Percentiles rank a stretch among this genome's conserved stretches.
These are phyloP conservation scores for Fusarium robinianum DNA, from an alignment of 2,329 filamentous ascomycete species.

Conservation along the genomic window DNA sequence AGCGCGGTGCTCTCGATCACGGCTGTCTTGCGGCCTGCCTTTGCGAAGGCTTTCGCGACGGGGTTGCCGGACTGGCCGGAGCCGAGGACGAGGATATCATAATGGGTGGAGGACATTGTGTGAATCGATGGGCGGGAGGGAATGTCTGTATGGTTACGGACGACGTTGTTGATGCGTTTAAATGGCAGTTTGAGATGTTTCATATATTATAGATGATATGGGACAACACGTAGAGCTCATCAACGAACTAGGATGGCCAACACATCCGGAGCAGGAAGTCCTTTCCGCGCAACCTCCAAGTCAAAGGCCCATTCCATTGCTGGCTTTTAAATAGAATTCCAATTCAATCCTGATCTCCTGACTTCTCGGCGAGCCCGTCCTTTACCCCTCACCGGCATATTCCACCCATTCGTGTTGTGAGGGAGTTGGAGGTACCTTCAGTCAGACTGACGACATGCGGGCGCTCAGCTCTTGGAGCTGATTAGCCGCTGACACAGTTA, in stretches of 20 bases:
- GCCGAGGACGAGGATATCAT: conserved; percentile 51
- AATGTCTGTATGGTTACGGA: conserved; percentile 1
- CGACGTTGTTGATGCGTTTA: background rate
- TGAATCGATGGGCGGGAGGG: background rate
- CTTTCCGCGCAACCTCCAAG: no score
- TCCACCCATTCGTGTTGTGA: conserved; percentile 9
- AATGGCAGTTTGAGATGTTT: conserved; percentile 5
- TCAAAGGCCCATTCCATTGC: no score
- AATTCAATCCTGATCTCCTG: background rate
- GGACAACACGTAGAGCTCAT: no score
- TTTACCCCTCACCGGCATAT: conserved; percentile 31
- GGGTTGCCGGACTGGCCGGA: conserved; percentile 58
- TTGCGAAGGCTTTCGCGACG: conserved; percentile 52
- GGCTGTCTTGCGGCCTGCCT: conserved; percentile 49
- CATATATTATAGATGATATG: conserved; percentile 8
- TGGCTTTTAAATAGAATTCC: conserved; percentile 18
- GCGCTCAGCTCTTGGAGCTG: conserved; percentile 14
- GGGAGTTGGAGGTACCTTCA: conserved; percentile 6
- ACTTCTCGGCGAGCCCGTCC: conserved; percentile 2
- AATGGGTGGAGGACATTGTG: conserved; percentile 30
- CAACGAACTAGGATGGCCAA: no score
- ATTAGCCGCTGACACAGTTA: conserved; percentile 24
- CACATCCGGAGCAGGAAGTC: no score
- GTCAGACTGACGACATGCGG: conserved; percentile 30
- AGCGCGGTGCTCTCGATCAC: conserved; percentile 54